phyloP scores from a whole-genome alignment of 129 eudicot species.

The Tagetes erecta region DNA sequence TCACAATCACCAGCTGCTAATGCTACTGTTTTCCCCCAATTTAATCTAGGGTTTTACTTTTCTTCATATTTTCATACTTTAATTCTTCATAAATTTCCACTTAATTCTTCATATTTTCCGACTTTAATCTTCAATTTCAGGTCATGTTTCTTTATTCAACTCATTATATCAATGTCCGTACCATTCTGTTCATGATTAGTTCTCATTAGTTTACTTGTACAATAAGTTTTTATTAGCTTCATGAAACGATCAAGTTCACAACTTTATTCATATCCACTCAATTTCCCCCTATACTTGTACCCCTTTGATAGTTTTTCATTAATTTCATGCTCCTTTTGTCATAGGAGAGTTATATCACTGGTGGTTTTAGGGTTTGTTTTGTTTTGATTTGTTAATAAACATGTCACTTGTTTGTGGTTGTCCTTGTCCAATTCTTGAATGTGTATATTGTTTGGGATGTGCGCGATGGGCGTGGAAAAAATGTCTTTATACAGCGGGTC shows the following conservation, averaged over 20 bases:
- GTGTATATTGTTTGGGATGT: constrained; percentile 87
- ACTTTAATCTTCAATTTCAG: constrained; percentile 9
- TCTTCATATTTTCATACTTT: background rate
- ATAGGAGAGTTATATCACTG: background rate
- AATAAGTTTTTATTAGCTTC: constrained; percentile 25
- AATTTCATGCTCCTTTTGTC: background rate
- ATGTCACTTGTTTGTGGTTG: constrained; percentile 72
- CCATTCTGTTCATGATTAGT: background rate
- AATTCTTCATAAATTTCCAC: background rate
- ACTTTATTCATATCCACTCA: constrained; percentile 9
- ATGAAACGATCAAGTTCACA: constrained; percentile 19
- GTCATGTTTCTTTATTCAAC: constrained; percentile 4
- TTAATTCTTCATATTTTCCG: background rate
- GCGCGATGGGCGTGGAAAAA: constrained; percentile 95
- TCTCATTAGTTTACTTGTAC: background rate
- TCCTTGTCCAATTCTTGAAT: constrained; percentile 81
- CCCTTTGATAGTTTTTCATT: background rate
- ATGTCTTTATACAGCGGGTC: constrained; percentile 79
- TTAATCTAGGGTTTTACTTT: constrained; percentile 26
- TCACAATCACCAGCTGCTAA: background rate
- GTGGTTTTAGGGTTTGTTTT: constrained; percentile 5
- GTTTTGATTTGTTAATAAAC: constrained; percentile 28
- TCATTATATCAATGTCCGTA: constrained; percentile 19
- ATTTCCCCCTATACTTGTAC: background rate
- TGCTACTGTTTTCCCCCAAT: constrained; percentile 25